These are phyloP conservation scores for Cyberlindnera americana DNA, from an alignment of 805 yeast genomes.

Conservation along the genomic window DNA sequence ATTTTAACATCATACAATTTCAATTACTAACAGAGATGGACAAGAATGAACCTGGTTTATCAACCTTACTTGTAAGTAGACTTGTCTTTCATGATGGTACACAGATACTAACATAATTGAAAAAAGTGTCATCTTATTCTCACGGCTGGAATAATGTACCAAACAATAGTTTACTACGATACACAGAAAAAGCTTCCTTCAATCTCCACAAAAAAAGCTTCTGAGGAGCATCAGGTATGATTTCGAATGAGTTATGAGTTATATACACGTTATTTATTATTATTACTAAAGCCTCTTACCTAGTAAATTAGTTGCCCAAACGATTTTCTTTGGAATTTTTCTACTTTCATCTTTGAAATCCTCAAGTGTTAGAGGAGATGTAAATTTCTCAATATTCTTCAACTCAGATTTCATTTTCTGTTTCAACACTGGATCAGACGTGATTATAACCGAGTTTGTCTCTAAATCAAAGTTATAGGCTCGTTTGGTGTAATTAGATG, in stretches of 20 bases:
- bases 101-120: not conserved
- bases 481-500: slow-evolving; percentile 89
- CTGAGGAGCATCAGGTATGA: not conserved
- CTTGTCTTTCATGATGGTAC: too few relatives aligned
- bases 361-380: slow-evolving; percentile 49
- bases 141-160: not conserved
- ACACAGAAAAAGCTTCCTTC: not conserved
- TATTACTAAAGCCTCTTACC: slow-evolving; percentile 46
- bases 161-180: not conserved
- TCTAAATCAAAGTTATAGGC: slow-evolving; percentile 88
- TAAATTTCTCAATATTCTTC: slow-evolving; percentile 50
- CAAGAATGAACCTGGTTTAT: slow-evolving; percentile 5
- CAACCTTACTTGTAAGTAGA: too few relatives aligned
- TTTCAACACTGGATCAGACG: slow-evolving; percentile 61
- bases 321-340: slow-evolving; percentile 58
- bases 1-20: not conserved
- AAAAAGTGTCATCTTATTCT: not conserved
- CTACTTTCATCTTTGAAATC: slow-evolving; percentile 66
- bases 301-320: slow-evolving; percentile 58
- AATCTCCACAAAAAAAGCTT: not conserved
- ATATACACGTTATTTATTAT: slow-evolving; percentile 5
- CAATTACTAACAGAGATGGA: not conserved
- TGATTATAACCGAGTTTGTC: slow-evolving; percentile 76
- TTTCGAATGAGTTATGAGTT: not conserved
- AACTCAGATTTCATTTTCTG: slow-evolving; percentile 58